Conservation (phyloP, 768 basidiomycete species). For the Daedaleopsis sinensis region DNA sequence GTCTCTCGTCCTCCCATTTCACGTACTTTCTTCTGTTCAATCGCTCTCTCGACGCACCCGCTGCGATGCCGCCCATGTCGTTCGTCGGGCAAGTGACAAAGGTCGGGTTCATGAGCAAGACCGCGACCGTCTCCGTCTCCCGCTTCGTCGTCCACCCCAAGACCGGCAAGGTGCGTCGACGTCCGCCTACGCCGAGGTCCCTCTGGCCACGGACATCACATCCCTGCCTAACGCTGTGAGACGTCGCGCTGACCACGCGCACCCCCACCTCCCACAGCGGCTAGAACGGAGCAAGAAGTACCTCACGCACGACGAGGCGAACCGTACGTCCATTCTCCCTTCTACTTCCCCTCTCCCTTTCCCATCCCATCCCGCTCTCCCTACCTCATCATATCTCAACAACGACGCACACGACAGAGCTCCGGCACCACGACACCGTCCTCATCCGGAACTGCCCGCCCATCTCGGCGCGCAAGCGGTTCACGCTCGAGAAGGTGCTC, state of each 20-base stretch:
- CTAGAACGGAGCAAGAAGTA: constrained; percentile 79
- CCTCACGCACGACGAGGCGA: constrained; percentile 72
- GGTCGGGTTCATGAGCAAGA: constrained; percentile 82
- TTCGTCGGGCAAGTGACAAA: constrained; percentile 78
- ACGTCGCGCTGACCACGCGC: too few species aligned
- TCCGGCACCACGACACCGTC: constrained; percentile 71
- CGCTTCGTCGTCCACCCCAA: constrained; percentile 70
- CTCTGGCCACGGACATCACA: too few species aligned
- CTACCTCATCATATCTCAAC: too few species aligned
- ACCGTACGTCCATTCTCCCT: constrained; percentile 52
- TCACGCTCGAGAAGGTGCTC: constrained; percentile 67
- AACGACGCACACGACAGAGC: constrained; percentile 41
- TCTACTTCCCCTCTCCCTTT: background rate
- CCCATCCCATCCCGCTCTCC: constrained; percentile 3
- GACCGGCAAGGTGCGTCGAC: constrained; percentile 76
- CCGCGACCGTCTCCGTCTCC: constrained; percentile 81
- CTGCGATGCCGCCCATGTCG: constrained; percentile 74
- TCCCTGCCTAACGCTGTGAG: too few species aligned
- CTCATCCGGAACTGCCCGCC: constrained; percentile 83
- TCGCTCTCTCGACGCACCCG: constrained; percentile 6
- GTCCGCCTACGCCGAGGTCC: too few species aligned
- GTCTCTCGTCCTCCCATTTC: background rate
- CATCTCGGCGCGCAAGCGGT: constrained; percentile 77
- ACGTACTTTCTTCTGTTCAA: background rate
- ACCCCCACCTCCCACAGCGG: too few species aligned